Conservation (phyloP, 129 eudicot species). For the Tagetes patula region DNA sequence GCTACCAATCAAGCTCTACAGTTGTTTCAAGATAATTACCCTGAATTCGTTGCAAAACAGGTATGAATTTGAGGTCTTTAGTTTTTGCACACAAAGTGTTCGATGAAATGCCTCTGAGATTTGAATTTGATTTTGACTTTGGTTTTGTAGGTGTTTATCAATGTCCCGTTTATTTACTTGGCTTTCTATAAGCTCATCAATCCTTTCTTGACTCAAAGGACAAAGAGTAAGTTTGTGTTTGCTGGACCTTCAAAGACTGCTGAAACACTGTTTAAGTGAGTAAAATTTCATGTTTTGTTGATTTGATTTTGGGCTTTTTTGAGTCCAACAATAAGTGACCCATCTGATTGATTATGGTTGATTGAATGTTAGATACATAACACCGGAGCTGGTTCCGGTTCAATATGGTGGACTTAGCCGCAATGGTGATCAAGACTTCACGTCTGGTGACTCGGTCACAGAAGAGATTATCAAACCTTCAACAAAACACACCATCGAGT, state of each 20-base stretch:
- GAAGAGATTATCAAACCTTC: constrained; percentile 66
- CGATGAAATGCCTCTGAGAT: not conserved
- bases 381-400: constrained; percentile 89
- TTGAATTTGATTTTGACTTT: not conserved
- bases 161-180: constrained; percentile 85
- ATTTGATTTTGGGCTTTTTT: not conserved
- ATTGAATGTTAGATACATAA: constrained; percentile 54
- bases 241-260: constrained; percentile 87
- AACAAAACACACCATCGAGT: constrained; percentile 60
- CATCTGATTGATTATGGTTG: not conserved
- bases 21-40: constrained; percentile 85
- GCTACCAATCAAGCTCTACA: constrained; percentile 80
- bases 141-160: constrained; percentile 65
- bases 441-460: constrained; percentile 50
- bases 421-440: constrained; percentile 67
- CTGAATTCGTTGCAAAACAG: constrained; percentile 96
- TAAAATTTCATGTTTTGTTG: not conserved
- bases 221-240: constrained; percentile 94
- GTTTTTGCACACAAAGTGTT: constrained; percentile 3
- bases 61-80: constrained; percentile 29
- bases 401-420: constrained; percentile 89
- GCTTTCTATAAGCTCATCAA: constrained; percentile 80
- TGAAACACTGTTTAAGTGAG: constrained; percentile 84
- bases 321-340: not conserved
- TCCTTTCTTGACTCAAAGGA: constrained; percentile 85